Evolutionary conservation across 331 rosid genomes (phyloP).

Genomic region (Dryas integrifolia): DNA sequence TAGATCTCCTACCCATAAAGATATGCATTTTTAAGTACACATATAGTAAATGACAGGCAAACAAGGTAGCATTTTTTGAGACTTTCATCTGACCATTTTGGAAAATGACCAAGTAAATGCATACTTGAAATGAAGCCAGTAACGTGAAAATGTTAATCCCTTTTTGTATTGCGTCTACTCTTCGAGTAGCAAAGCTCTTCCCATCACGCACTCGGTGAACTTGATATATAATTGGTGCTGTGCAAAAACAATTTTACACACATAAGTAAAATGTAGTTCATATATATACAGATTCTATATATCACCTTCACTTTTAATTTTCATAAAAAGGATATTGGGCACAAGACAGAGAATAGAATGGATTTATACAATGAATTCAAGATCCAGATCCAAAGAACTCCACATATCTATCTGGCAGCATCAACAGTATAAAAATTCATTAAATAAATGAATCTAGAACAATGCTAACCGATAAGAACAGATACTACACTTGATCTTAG

Average conservation of each 20-base stretch:
- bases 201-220: conserved; percentile 81
- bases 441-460: too few species aligned
- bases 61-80: not conserved
- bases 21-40: not conserved
- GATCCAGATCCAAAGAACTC: not conserved
- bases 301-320: not conserved
- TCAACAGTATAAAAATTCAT: too few species aligned
- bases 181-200: conserved; percentile 76
- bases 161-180: conserved; percentile 84
- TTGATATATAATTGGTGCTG: conserved; percentile 82
- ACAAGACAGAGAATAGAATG: not conserved
- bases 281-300: not conserved
- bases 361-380: not conserved
- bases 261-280: not conserved
- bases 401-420: too few species aligned
- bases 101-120: not conserved
- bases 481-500: too few species aligned
- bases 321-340: not conserved
- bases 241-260: conserved; percentile 27
- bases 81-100: not conserved
- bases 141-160: conserved; percentile 78
- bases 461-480: too few species aligned
- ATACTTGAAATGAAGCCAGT: conserved; percentile 86
- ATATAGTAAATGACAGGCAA: not conserved
- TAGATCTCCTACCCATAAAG: not conserved